Percentiles rank a stretch among this genome's conserved stretches.
phyloP scores from a whole-genome alignment of 768 basidiomycete genomes.

The Hericium erinaceus region DNA sequence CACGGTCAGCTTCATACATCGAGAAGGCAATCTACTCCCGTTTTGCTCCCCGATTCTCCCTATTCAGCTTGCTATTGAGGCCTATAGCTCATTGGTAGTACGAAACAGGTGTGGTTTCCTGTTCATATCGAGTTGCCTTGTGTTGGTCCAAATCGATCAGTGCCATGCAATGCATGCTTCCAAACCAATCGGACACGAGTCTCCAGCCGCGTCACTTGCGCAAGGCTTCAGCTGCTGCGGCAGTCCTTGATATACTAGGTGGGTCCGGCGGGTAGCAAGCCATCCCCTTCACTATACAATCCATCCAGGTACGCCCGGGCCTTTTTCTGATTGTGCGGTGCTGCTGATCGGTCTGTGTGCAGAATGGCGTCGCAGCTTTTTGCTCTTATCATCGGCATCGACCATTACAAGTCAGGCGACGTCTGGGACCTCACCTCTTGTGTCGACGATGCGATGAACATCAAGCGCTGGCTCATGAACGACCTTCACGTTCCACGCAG shows the following conservation, averaged over 20 bases:
- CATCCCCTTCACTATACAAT: not conserved
- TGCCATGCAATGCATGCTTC: too few species aligned
- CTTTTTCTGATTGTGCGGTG: not conserved
- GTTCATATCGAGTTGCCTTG: too few species aligned
- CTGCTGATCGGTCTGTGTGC: not conserved
- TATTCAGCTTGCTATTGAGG: too few species aligned
- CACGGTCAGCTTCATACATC: too few species aligned
- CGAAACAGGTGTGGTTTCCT: too few species aligned
- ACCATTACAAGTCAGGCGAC: conserved; percentile 49
- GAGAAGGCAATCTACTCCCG: too few species aligned
- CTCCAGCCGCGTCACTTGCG: not conserved
- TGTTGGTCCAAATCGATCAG: too few species aligned
- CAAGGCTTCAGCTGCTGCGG: not conserved
- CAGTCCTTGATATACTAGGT: not conserved
- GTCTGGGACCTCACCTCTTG: conserved; percentile 64
- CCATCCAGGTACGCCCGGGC: not conserved
- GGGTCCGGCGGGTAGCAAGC: not conserved
- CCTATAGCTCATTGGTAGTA: too few species aligned
- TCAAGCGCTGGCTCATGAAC: conserved; percentile 48
- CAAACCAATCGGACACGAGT: too few species aligned
- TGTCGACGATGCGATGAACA: conserved; percentile 50
- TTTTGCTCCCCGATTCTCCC: too few species aligned
- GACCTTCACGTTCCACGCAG: conserved; percentile 48
- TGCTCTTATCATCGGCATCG: conserved; percentile 60
- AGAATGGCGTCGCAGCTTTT: conserved; percentile 42